Percentiles rank a stretch among this genome's conserved stretches.
Conservation (phyloP, 257 asterid genomes). For the Gentiana macrophylla region DNA sequence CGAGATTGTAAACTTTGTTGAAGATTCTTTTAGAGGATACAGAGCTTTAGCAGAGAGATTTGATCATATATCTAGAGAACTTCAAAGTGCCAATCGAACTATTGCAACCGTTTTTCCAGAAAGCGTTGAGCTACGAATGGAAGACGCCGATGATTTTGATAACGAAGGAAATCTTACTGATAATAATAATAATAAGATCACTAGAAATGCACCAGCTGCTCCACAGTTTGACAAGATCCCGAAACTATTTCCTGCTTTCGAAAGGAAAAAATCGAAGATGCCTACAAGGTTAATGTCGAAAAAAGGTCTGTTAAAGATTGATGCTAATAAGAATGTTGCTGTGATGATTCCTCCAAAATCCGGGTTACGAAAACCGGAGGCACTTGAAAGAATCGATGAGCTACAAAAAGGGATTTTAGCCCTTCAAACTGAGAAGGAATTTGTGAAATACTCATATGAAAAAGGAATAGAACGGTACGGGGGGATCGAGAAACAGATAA, state of each 20-base stretch:
- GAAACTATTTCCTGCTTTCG: slow-evolving; percentile 5
- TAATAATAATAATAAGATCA: slow-evolving; percentile 7
- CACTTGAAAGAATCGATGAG: slow-evolving; percentile 28
- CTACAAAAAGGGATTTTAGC: slow-evolving; percentile 37
- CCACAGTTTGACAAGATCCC: slow-evolving; percentile 21
- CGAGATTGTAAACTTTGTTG: slow-evolving; percentile 40
- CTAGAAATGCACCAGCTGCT: slow-evolving; percentile 15
- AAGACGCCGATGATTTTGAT: slow-evolving; percentile 23
- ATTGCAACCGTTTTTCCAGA: slow-evolving; percentile 41
- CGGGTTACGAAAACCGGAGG: slow-evolving; percentile 29
- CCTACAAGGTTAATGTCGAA: slow-evolving; percentile 36
- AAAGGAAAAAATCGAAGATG: slow-evolving; percentile 12
- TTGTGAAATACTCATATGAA: slow-evolving; percentile 31
- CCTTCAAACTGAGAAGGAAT: slow-evolving; percentile 38
- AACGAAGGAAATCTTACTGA: not conserved
- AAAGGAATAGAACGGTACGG: slow-evolving; percentile 26
- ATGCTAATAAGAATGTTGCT: not conserved
- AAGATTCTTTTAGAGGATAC: slow-evolving; percentile 38
- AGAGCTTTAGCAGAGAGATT: slow-evolving; percentile 54
- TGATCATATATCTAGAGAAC: slow-evolving; percentile 41
- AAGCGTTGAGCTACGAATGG: slow-evolving; percentile 25
- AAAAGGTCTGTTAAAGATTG: slow-evolving; percentile 22
- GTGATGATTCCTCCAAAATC: slow-evolving; percentile 12
- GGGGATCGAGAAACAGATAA: slow-evolving; percentile 29
- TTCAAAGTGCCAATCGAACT: slow-evolving; percentile 43